Base-by-base conservation (phyloP, 2,329 filamentous ascomycete species). In the Fusarium brachygibbosum region DNA sequence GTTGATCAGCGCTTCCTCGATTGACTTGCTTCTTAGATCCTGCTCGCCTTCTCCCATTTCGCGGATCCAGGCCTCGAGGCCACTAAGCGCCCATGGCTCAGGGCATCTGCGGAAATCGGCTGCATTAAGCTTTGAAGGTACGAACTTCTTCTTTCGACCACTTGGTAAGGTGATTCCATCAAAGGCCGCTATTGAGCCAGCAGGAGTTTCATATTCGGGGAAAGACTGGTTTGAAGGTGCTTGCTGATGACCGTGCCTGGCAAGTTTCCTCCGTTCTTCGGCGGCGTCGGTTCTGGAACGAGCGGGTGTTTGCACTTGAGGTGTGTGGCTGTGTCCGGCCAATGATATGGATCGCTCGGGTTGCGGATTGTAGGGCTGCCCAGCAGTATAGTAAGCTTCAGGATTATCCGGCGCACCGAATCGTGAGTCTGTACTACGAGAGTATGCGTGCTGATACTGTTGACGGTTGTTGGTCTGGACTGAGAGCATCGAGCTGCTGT, bases 271-370 rank as follows among this genome's bases (percentile, higher is more conserved):
- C 38, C 88, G 84, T 72, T 90, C 87, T 67, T 90, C 91, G 38
- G 97, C 92, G 38, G 94, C 94, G 81, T 99, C 96, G 11, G 96
- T 99, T 79, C 97, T 94, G 35, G 96, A 98, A 60, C 96, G 88
- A 38, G 93, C 91, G n/a, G 96, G 94, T 31, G 94, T 87, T 68
- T 92, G 87, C 31, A 95, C 87, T 61, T 90, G 87, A 34, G 94
- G 94, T 10, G 92, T 92, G 67, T 90, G 93, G 75, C 90, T 93
- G 77, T 97, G 93, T 68, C 89, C 93, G 5, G 92, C 90, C 59
- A 98, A 80, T 31, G 95, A 98, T 34, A 93, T 92, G 8, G 93
- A 96, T 74, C 93, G 86, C 70, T 90, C 88, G 3, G 87, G 86
- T 44, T 84, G 82, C 53, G 81, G 77, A 52, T 81, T 70, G 80